Percentiles rank a stretch among this genome's conserved stretches.
Conservation (phyloP, 352 stramenopile species). For the Globisporangium sylvaticum region DNA sequence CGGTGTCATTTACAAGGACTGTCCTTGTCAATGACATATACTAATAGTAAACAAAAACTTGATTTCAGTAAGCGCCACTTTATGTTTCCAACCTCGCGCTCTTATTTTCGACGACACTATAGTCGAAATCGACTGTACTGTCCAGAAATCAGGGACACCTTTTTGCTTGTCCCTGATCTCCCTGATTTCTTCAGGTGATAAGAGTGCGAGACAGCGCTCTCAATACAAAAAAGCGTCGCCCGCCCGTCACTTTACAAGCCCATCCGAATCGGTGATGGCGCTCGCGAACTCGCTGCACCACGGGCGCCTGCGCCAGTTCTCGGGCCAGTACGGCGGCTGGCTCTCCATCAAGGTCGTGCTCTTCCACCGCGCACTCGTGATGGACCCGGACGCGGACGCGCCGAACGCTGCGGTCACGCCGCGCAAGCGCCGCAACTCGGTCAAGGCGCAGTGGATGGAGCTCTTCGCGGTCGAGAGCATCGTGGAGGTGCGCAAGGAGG, state of each 20-base stretch:
- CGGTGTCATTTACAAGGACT: too few relatives aligned
- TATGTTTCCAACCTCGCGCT: neutral
- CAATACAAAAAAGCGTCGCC: neutral
- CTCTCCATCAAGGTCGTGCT: constrained; percentile 40
- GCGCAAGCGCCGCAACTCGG: constrained; percentile 38
- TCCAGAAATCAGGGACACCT: neutral
- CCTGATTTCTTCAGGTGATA: neutral
- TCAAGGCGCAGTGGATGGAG: constrained; percentile 42
- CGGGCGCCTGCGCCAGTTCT: constrained; percentile 45
- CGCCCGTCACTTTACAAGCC: neutral
- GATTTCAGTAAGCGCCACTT: too few relatives aligned
- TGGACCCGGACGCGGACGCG: constrained; percentile 40
- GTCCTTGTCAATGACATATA: too few relatives aligned
- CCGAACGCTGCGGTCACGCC: constrained; percentile 28
- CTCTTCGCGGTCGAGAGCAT: constrained; percentile 36
- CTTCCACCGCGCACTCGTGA: constrained; percentile 42
- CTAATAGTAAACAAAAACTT: too few relatives aligned
- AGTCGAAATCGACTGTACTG: neutral
- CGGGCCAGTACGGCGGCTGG: constrained; percentile 49
- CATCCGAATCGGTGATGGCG: constrained; percentile 8
- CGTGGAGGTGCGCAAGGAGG: constrained; percentile 26
- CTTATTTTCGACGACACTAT: neutral
- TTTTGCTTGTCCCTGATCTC: neutral
- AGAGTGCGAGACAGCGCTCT: neutral
- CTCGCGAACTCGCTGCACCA: constrained; percentile 36